Evolutionary conservation across 2,329 filamentous ascomycete species (phyloP).

Genomic region (Teratosphaeria zuluensis): DNA sequence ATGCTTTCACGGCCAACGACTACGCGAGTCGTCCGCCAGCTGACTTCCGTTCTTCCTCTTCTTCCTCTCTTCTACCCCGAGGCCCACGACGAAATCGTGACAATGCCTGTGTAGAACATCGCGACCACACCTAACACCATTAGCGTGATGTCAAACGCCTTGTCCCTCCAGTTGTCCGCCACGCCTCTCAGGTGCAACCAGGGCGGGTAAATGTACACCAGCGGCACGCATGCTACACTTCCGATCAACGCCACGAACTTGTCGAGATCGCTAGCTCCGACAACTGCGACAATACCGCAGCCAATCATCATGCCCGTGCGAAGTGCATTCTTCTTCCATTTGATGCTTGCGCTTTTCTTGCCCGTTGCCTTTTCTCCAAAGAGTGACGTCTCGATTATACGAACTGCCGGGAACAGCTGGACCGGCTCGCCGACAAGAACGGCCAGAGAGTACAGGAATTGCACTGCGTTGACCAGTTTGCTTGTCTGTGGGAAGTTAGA

Average conservation of each 20-base stretch:
- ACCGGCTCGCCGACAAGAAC: conserved; percentile 66
- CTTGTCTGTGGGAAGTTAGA: conserved; percentile 64
- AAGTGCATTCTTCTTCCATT: conserved; percentile 69
- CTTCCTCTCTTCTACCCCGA: neutral
- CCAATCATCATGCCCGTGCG: conserved; percentile 47
- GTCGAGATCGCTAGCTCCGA: conserved; percentile 60
- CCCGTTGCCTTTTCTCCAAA: conserved; percentile 58
- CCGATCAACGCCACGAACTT: conserved; percentile 67
- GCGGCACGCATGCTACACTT: conserved; percentile 61
- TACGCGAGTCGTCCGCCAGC: neutral
- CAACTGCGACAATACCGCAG: conserved; percentile 52
- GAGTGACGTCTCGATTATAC: conserved; percentile 59
- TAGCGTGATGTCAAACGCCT: conserved; percentile 51
- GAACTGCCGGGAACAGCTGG: conserved; percentile 63
- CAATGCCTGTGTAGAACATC: conserved; percentile 61
- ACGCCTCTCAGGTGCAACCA: conserved; percentile 60
- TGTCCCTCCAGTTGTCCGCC: conserved; percentile 47
- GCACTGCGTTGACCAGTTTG: conserved; percentile 64
- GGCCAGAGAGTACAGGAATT: conserved; percentile 64
- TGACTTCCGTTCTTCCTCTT: neutral
- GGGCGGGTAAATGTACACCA: conserved; percentile 70
- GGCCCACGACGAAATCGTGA: conserved; percentile 36
- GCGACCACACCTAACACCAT: conserved; percentile 54
- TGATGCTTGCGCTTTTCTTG: conserved; percentile 54
- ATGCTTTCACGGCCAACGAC: neutral